Conservation (phyloP, 192 early-diverging fungal species). For the Coemansia sp. region DNA sequence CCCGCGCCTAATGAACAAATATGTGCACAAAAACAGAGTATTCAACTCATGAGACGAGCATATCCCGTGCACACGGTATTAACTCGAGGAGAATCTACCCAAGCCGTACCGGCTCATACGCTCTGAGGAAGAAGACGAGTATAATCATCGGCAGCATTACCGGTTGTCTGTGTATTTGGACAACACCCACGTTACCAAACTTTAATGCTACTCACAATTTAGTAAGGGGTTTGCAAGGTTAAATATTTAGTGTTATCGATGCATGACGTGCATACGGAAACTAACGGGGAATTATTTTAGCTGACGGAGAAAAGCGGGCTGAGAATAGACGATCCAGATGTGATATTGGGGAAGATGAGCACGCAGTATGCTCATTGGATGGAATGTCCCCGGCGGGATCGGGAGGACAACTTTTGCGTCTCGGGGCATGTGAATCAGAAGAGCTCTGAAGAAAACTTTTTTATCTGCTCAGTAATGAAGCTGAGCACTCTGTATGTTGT, state of each 20-base stretch:
- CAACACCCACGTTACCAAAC: conserved; percentile 53
- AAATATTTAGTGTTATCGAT: background rate
- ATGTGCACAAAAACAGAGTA: conserved; percentile 45
- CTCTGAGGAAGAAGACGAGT: conserved; percentile 40
- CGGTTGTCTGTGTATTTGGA: conserved; percentile 43
- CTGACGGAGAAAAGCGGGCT: background rate
- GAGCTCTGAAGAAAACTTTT: background rate
- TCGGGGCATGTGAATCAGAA: background rate
- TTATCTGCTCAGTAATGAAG: too few relatives aligned
- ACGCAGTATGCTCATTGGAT: background rate
- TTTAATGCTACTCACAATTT: conserved; percentile 32
- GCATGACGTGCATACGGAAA: conserved; percentile 7
- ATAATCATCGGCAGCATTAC: conserved; percentile 51
- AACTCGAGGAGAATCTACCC: conserved; percentile 39
- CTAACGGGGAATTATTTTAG: background rate
- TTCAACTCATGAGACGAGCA: conserved; percentile 41
- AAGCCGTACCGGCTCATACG: conserved; percentile 45
- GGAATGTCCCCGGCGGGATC: conserved; percentile 1
- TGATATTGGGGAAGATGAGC: conserved; percentile 9
- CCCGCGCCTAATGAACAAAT: conserved; percentile 53
- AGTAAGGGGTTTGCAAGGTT: background rate
- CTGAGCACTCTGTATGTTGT: background rate
- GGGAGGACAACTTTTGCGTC: background rate
- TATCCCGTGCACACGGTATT: conserved; percentile 35
- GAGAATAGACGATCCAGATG: background rate